These are phyloP conservation scores for Ceriops tagal DNA, from an alignment of 345 rosid species.

Conservation along the genomic window DNA sequence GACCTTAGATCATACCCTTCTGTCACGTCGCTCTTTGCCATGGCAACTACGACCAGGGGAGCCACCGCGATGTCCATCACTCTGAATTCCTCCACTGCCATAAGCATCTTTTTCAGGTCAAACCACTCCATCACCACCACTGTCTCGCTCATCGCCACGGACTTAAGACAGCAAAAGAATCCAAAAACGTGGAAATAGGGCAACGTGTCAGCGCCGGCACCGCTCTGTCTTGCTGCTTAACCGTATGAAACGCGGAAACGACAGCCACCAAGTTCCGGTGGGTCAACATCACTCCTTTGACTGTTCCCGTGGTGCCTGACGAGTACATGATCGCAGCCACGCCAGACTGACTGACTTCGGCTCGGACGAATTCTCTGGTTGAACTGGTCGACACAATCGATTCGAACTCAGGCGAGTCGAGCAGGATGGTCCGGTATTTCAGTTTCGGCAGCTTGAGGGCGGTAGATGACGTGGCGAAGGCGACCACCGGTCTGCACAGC, in stretches of 20 bases:
- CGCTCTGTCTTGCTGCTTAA: not conserved
- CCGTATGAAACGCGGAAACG: not conserved
- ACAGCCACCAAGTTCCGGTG: constrained; percentile 27
- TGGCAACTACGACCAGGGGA: constrained; percentile 28
- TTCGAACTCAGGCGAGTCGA: constrained; percentile 31
- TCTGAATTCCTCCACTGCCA: constrained; percentile 22
- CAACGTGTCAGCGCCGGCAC: constrained; percentile 17
- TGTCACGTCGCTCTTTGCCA: constrained; percentile 13
- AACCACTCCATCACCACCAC: constrained; percentile 34
- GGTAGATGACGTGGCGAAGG: constrained; percentile 27
- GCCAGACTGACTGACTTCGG: constrained; percentile 24
- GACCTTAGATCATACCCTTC: constrained; percentile 25
- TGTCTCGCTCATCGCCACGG: constrained; percentile 27
- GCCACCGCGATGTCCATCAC: constrained; percentile 20
- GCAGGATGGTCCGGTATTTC: constrained; percentile 10
- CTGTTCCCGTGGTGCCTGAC: constrained; percentile 38
- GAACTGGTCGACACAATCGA: constrained; percentile 1
- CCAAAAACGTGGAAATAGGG: constrained; percentile 32
- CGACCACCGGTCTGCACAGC: constrained; percentile 25
- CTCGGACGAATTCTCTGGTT: not conserved
- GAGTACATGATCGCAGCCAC: constrained; percentile 37
- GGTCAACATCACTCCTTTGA: constrained; percentile 40
- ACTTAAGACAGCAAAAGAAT: constrained; percentile 17
- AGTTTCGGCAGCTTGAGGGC: constrained; percentile 23
- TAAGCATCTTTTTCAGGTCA: constrained; percentile 26